A percentile compares a stretch with the other conserved stretches of the same genome.
phyloP scores from a whole-genome alignment of 176 grass and related monocot species.

The Miscanthus lutarioriparius region DNA sequence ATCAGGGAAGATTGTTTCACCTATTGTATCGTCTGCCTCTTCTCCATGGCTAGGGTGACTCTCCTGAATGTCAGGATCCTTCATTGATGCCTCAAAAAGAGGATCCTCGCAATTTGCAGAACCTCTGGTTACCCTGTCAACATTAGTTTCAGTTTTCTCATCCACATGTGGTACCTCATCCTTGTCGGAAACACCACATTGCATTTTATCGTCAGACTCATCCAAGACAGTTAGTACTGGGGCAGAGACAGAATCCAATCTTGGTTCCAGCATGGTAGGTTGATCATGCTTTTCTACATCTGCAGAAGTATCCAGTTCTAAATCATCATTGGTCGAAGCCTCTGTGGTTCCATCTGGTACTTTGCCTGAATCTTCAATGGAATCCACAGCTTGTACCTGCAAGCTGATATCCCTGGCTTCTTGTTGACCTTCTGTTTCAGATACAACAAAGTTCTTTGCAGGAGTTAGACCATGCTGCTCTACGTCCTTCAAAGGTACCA shows the following conservation, averaged over 20 bases:
- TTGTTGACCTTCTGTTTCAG: neutral
- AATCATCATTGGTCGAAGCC: neutral
- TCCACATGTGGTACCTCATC: neutral
- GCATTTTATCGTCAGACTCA: neutral
- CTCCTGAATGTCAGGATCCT: neutral
- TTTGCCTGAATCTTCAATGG: neutral
- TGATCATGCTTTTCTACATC: neutral
- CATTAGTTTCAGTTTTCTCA: neutral
- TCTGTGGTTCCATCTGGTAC: neutral
- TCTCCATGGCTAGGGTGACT: neutral
- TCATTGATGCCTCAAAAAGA: neutral
- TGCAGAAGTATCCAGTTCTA: neutral
- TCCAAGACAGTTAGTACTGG: neutral
- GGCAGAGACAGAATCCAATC: neutral
- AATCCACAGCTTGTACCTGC: neutral
- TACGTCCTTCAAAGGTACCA: neutral
- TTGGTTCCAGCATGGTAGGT: neutral
- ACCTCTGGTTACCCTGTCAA: neutral
- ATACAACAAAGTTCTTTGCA: neutral
- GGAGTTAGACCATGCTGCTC: neutral
- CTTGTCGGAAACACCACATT: neutral
- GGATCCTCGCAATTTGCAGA: neutral
- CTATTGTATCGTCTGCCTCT: neutral
- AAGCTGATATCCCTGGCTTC: neutral
- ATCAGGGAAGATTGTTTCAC: slow-evolving; percentile 18